These are phyloP conservation scores for Ilyonectria sp. DNA, from an alignment of 2,329 filamentous ascomycete species.

Conservation along the genomic window DNA sequence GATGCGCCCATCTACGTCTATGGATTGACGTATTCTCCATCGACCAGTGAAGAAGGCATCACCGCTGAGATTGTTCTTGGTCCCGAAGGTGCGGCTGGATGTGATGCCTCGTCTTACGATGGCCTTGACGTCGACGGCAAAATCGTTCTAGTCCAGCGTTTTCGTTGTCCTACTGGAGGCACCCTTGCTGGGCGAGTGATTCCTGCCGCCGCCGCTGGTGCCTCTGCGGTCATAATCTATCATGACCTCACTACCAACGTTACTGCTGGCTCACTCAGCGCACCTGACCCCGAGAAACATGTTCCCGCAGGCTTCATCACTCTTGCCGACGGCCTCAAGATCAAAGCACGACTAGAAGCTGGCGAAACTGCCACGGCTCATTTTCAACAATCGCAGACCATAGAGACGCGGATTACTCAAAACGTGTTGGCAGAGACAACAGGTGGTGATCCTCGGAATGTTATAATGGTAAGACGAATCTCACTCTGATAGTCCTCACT, in stretches of 20 bases:
- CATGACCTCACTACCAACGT: constrained; percentile 40
- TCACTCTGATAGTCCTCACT: fast-evolving
- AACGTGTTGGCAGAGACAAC: constrained; percentile 40
- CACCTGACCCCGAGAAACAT: constrained; percentile 38
- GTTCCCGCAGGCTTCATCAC: constrained; percentile 40
- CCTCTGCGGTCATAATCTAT: constrained; percentile 40
- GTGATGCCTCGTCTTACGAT: constrained; percentile 38
- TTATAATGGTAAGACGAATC: constrained; percentile 34
- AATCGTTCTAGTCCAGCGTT: constrained; percentile 45
- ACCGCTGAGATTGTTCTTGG: constrained; percentile 40
- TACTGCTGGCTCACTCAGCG: constrained; percentile 40
- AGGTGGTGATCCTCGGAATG: constrained; percentile 38
- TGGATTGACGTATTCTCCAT: constrained; percentile 41
- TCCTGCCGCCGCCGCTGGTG: constrained; percentile 39
- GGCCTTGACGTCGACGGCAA: constrained; percentile 44
- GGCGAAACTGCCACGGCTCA: constrained; percentile 53
- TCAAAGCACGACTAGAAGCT: constrained; percentile 56
- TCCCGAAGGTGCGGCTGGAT: constrained; percentile 42
- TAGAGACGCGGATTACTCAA: constrained; percentile 42
- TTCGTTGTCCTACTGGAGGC: constrained; percentile 43
- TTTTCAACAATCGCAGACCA: constrained; percentile 41
- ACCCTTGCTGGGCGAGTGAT: constrained; percentile 42
- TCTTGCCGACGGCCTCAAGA: constrained; percentile 57
- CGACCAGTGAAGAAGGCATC: constrained; percentile 37
- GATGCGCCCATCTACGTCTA: constrained; percentile 37